phyloP scores from a whole-genome alignment of 192 early-diverging fungal species.

The Backusella tarrabulga region DNA sequence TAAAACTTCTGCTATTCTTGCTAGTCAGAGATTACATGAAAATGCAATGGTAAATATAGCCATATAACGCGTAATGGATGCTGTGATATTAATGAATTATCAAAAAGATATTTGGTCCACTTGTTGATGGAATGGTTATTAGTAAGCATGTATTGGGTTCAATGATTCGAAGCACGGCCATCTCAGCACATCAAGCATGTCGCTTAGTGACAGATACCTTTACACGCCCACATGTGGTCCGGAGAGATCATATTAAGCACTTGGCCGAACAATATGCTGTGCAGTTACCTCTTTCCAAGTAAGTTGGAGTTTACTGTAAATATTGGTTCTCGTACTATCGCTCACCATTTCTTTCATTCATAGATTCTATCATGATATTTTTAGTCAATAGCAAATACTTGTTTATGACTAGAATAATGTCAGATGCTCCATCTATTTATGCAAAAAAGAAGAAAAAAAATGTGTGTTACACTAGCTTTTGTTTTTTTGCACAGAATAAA shows the following conservation, averaged over 20 bases:
- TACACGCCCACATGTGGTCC: slow-evolving; percentile 48
- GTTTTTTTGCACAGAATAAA: background rate
- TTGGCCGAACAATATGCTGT: slow-evolving; percentile 30
- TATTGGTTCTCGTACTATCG: too few species aligned
- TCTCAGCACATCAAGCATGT: slow-evolving; percentile 60
- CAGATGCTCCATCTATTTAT: background rate
- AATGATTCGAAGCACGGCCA: slow-evolving; percentile 73
- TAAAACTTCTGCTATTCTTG: slow-evolving; percentile 9
- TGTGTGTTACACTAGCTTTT: too few species aligned
- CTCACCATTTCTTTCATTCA: background rate
- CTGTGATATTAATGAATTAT: background rate
- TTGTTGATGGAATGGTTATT: slow-evolving; percentile 74
- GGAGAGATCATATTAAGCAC: slow-evolving; percentile 44
- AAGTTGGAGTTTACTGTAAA: slow-evolving; percentile 5
- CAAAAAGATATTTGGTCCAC: slow-evolving; percentile 58
- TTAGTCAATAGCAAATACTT: background rate
- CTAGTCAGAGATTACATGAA: slow-evolving; percentile 38
- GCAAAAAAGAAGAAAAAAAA: background rate
- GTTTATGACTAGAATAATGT: background rate
- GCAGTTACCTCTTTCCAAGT: slow-evolving; percentile 36
- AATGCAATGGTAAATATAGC: slow-evolving; percentile 45
- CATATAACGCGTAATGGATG: too few species aligned
- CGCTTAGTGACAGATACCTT: slow-evolving; percentile 50
- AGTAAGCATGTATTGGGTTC: slow-evolving; percentile 63
- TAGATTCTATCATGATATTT: slow-evolving; percentile 11